Base-by-base conservation (phyloP, 2,329 filamentous ascomycete species). In the Exophiala sp. region DNA sequence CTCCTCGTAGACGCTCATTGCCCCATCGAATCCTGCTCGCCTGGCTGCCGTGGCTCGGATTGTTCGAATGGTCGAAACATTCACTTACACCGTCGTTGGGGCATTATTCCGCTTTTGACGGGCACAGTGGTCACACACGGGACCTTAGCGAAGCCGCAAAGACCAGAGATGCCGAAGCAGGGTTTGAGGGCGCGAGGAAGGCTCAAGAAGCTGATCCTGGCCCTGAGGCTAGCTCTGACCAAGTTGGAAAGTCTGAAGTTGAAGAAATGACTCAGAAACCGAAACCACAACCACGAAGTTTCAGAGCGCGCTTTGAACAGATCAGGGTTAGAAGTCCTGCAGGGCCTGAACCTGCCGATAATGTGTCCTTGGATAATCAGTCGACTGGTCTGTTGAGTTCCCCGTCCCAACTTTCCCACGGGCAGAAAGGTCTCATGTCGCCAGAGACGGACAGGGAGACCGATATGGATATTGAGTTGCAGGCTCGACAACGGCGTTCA, bases 21-120 rank as follows among this genome's bases (percentile, higher is more conserved):
- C 10, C 38, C 1, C 48, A 51, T 22, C 48, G 48, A 29, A 37
- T 51, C 21, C 38, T 51, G 5, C 37, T 51, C 7, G 48, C 48
- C 19, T 51, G 48, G 48, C 43, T 51, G n/a, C 48, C 48, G 10
- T 51, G 48, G 48, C 30, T 51, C 16, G 38, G 29, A 3, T 4
- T 51, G 11, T 51, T 51, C 30, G 38, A 51, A 14, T 51, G 35
- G 27, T 46, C 35, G 22, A 41, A 38, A 35, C 43, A 51, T 21
- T 42, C 48, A 10, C 21, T 51, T 13, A 40, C 44, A 2, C 44
- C 35, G 14, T 47, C 44, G 1, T 13, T 47, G 2, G 21, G 23
- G 16, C 22, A 29, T 3, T 41, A 47, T 29, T 32, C 44, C 13
- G 32, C 11, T 14, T 30, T 47, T n/a, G 34, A 16, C n/a, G 34